Evolutionary conservation across 1,139 yeast genomes (phyloP), one percentile per base, ranked within the genome.

Genomic region (Saccharomyces hybrid): DNA sequence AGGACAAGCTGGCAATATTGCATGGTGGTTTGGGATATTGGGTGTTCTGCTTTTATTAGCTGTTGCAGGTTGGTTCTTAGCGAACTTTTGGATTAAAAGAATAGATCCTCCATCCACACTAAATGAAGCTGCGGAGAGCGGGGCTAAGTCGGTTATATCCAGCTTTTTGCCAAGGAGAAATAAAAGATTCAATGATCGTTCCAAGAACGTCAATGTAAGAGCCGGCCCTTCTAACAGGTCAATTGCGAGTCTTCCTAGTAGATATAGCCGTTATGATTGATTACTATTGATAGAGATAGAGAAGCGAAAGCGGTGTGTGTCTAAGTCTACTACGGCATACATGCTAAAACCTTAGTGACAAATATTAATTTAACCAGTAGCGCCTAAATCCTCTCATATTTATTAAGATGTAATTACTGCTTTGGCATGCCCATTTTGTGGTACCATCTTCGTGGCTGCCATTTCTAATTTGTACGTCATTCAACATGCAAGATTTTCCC

Each of bases 11-110:
- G 56, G 48, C 9, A 55, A 58, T 12, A 74, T 78, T 32, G 78
- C 73, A 2, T 84, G 90, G 87, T 85, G 83, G 70, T 82, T 83
- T 63, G 87, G 88, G 51, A 83, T 86, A 56, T 65, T 85, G 32
- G 85, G 84, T 5, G 72, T 80, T 42, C 72, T 82, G 56, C 59
- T 79, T n/a, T 60, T 71, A 3, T 54, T 76, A 38, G 75, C 73
- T n/a, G 44, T 68, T 3, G 42, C 59, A 0, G 71, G 77, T 47
- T 69, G 73, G 53, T 47, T 70, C 11, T 61, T 64, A 51, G 78
- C 77, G 47, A 71, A 72, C n/a, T 69, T 64, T 58, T 77, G 78
- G 78, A 58, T 74, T 55, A 67, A 68, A 12, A 65, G 70, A 53
- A 66, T 65, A 21, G 63, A 60, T 27, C 63, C 71, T 1, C 71